A percentile compares a stretch with the other conserved stretches of the same genome.
phyloP scores from a whole-genome alignment of 2,329 filamentous ascomycete species.

The Fusarium sp. region DNA sequence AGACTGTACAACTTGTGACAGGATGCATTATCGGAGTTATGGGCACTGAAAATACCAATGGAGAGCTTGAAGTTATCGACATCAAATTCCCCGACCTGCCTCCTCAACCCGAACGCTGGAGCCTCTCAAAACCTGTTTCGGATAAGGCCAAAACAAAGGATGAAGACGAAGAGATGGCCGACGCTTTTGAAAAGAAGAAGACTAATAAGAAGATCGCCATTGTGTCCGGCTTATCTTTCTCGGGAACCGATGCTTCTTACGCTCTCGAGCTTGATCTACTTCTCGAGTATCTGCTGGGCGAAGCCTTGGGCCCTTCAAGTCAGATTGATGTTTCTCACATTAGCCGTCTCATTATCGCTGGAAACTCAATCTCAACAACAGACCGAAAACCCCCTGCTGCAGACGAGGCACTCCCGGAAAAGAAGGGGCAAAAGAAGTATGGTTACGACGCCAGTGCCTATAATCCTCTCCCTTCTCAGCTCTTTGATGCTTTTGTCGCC shows the following conservation, averaged over 20 bases:
- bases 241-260: slow-evolving; percentile 77
- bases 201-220: slow-evolving; percentile 79
- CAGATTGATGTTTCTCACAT: slow-evolving; percentile 75
- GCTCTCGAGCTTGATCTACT: slow-evolving; percentile 81
- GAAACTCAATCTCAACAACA: slow-evolving; percentile 85
- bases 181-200: slow-evolving; percentile 49
- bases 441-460: slow-evolving; percentile 92
- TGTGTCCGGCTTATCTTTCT: slow-evolving; percentile 88
- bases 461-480: slow-evolving; percentile 85
- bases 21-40: slow-evolving; percentile 95
- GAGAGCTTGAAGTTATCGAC: slow-evolving; percentile 93
- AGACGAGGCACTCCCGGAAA: slow-evolving; percentile 58
- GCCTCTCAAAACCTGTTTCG: slow-evolving; percentile 65
- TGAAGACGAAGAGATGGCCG: slow-evolving; percentile 70
- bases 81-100: slow-evolving; percentile 89
- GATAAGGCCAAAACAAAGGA: slow-evolving; percentile 55
- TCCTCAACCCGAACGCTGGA: slow-evolving; percentile 84
- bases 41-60: slow-evolving; percentile 91
- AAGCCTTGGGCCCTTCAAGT: slow-evolving; percentile 71
- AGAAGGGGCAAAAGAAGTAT: slow-evolving; percentile 79
- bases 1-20: slow-evolving; percentile 81
- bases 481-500: slow-evolving; percentile 85
- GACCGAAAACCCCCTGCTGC: slow-evolving; percentile 50
- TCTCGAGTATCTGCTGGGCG: slow-evolving; percentile 88
- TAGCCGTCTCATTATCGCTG: slow-evolving; percentile 88